phyloP scores from a whole-genome alignment of 1,284 basidiomycete species.

The Cryptococcus neoformans region DNA sequence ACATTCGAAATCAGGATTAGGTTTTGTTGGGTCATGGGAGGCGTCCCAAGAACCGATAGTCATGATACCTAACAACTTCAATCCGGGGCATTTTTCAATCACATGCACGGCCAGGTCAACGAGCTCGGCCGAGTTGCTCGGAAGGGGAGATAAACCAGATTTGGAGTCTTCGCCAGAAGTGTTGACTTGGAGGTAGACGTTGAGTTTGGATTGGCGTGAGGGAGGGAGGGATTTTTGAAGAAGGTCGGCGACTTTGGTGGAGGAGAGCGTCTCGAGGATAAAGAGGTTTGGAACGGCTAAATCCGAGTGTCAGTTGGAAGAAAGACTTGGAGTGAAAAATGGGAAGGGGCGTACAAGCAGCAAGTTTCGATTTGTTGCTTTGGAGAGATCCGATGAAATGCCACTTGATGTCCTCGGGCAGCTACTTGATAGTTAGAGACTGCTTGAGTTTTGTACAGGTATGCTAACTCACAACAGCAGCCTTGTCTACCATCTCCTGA shows the following conservation, averaged over 20 bases:
- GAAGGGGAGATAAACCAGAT: conserved; percentile 72
- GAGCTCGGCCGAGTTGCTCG: conserved; percentile 52
- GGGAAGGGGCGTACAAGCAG: conserved; percentile 63
- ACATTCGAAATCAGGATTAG: conserved; percentile 79
- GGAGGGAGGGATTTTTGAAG: conserved; percentile 69
- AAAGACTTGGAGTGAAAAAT: not conserved
- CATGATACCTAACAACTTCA: conserved; percentile 86
- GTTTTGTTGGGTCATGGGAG: conserved; percentile 59
- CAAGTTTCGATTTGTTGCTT: conserved; percentile 88
- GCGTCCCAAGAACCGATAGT: conserved; percentile 85
- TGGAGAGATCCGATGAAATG: conserved; percentile 96
- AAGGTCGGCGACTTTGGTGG: conserved; percentile 74
- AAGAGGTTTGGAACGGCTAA: conserved; percentile 87
- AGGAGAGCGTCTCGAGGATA: conserved; percentile 87
- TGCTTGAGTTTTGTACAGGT: not conserved
- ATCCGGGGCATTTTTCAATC: conserved; percentile 65
- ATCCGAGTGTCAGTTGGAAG: not conserved
- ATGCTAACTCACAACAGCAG: conserved; percentile 59
- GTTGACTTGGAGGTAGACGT: conserved; percentile 88
- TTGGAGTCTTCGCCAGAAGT: conserved; percentile 89
- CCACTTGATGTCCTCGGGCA: conserved; percentile 83
- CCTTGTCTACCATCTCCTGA: conserved; percentile 90
- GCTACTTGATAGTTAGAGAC: conserved; percentile 50
- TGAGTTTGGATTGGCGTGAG: conserved; percentile 55
- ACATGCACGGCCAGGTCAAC: conserved; percentile 69